Evolutionary conservation across 2,329 filamentous ascomycete genomes (phyloP).

Genomic region (Clonostachys solani): DNA sequence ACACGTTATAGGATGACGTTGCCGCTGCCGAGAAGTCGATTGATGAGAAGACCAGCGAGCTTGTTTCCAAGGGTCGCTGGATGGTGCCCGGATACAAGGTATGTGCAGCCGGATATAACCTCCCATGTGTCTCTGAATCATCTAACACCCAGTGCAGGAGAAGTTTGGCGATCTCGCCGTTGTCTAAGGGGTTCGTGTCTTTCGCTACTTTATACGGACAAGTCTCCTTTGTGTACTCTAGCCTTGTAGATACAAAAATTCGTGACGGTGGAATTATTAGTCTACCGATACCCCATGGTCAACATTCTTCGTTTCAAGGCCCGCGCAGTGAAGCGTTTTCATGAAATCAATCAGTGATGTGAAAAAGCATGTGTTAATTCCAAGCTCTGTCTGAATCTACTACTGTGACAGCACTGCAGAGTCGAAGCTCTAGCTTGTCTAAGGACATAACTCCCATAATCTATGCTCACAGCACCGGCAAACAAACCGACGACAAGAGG

Average conservation of each 20-base stretch:
- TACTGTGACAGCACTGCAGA: too few species aligned
- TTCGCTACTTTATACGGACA: slow-evolving; percentile 21
- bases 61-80: slow-evolving; percentile 98
- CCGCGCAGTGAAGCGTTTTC: too few species aligned
- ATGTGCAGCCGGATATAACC: slow-evolving; percentile 25
- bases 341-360: too few species aligned
- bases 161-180: slow-evolving; percentile 97
- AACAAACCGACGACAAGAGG: too few species aligned
- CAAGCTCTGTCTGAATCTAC: too few species aligned
- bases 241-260: slow-evolving; percentile 62
- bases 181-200: slow-evolving; percentile 60
- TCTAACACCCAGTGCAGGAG: slow-evolving; percentile 66
- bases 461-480: too few species aligned
- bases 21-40: slow-evolving; percentile 92
- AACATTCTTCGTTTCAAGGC: too few species aligned
- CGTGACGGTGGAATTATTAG: slow-evolving; percentile 4
- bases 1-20: slow-evolving; percentile 73
- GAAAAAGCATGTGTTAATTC: too few species aligned
- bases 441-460: too few species aligned
- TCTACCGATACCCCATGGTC: too few species aligned
- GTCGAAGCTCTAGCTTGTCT: too few species aligned
- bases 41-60: slow-evolving; percentile 90
- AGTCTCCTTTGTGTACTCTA: slow-evolving; percentile 60
- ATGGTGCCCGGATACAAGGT: slow-evolving; percentile 98
- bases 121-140: slow-evolving; percentile 3